Evolutionary conservation across 1,284 basidiomycete species (phyloP).

Genomic region (Puccinia polysora): DNA sequence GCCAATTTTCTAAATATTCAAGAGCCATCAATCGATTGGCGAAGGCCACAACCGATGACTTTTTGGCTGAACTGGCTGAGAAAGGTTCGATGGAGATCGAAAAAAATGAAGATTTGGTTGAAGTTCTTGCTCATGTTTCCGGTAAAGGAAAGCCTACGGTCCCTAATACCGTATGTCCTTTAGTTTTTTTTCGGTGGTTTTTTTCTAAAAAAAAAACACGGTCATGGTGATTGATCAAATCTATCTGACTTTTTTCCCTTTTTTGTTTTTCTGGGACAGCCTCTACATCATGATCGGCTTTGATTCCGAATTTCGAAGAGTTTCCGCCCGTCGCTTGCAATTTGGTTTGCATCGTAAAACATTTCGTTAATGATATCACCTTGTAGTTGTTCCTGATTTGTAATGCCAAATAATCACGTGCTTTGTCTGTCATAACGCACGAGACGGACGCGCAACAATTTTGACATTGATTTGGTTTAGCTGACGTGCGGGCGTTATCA

Average conservation of each 20-base stretch:
- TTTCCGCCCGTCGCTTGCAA: no score
- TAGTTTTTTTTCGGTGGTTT: no score
- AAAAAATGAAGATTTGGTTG: conserved; percentile 26
- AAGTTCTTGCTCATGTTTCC: conserved; percentile 16
- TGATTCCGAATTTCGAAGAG: background rate
- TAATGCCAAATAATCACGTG: no score
- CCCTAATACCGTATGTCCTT: conserved; percentile 11
- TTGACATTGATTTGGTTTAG: no score
- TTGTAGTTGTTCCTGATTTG: no score
- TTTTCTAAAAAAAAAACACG: no score
- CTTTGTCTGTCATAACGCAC: no score
- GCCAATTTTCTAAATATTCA: conserved; percentile 1
- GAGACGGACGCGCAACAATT: no score
- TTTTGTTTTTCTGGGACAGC: background rate
- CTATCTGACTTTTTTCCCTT: background rate
- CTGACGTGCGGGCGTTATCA: no score
- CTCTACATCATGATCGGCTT: background rate
- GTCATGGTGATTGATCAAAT: no score
- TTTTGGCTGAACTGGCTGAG: conserved; percentile 27
- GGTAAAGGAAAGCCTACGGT: conserved; percentile 26
- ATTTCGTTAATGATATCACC: no score
- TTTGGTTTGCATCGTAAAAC: no score
- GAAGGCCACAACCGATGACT: conserved; percentile 22
- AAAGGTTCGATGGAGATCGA: conserved; percentile 14
- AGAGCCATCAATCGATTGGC: conserved; percentile 23